These are phyloP conservation scores for Penicillium salamii DNA, from an alignment of 495 filamentous ascomycete species.

Conservation along the genomic window DNA sequence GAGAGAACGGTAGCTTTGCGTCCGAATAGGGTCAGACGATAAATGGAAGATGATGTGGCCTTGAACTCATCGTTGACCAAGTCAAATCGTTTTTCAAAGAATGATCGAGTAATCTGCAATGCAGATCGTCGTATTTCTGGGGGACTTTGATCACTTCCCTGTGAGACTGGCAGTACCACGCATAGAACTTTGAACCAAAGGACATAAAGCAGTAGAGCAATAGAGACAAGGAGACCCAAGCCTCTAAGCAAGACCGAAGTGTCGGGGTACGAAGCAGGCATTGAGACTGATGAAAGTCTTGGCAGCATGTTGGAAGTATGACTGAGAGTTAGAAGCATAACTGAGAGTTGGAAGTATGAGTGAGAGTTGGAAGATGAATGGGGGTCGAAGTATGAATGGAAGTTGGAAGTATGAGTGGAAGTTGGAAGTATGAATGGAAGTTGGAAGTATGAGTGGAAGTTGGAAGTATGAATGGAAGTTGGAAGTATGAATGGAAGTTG, in stretches of 20 bases:
- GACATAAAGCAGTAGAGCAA: background rate
- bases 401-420: too few species aligned
- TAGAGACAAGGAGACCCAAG: background rate
- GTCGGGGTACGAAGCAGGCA: background rate
- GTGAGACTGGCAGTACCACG: background rate
- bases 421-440: too few species aligned
- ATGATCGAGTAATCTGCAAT: background rate
- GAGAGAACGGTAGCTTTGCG: slow-evolving; percentile 3
- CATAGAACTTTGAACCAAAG: background rate
- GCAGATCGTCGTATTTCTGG: background rate
- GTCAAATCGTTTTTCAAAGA: slow-evolving; percentile 1
- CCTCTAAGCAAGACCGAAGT: background rate
- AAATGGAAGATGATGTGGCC: slow-evolving; percentile 1
- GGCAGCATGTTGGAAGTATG: background rate
- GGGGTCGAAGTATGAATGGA: too few species aligned
- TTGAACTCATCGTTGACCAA: slow-evolving; percentile 2
- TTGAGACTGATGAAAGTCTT: background rate
- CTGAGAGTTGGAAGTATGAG: too few species aligned
- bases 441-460: too few species aligned
- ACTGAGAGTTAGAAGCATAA: too few species aligned
- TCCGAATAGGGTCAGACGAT: background rate
- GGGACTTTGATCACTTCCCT: background rate
- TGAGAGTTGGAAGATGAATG: too few species aligned
- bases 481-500: too few species aligned
- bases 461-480: too few species aligned